Base-by-base conservation (phyloP, 2,329 filamentous ascomycete genomes). In the Calonectria crousiana region DNA sequence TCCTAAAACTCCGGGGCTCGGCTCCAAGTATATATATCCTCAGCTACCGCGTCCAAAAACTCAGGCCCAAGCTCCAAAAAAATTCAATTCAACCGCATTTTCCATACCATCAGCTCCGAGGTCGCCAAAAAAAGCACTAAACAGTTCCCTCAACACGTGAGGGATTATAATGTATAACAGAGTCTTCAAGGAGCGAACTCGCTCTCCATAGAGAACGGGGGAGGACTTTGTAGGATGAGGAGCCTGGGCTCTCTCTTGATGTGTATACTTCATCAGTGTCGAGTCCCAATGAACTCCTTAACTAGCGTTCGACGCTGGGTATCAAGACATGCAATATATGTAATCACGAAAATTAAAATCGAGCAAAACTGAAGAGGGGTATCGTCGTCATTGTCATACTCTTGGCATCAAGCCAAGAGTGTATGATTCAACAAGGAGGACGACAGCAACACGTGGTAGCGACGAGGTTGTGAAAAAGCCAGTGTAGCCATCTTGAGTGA, bases 291-390 rank as follows among this genome's bases (percentile, higher is more conserved):
- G 58, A 66, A 73, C 75, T 79, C 72, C 72, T 58, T 75, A 79
- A 75, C 74, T 76, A 74, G 78, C 74, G 75, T 74, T 79, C 75
- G 75, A 81, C 79, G 77, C 78, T 76, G 79, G 79, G 79, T 81
- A 81, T 81, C 79, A 81, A 80, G 76, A 74, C 73, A 76, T 81
- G 79, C 70, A 74, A 77, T 81, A 81, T 81, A 79, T 79, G 79
- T 81, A 79, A 77, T 78, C 72, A 78, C 79, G 77, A 80, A 81
- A 81, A 75, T 69, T 69, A 78, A 80, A 81, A 77, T 75, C 68
- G 74, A 79, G 71, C 69, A 67, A 79, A 78, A 74, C 74, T 73
- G 74, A 71, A 75, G 75, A 78, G 77, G 75, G 75, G 75, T 76
- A 65, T 76, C 69, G 72, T 67, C 75, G 65, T 80, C 74, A 79